Conservation (phyloP, 176 grass and related monocot species). For the Aechmea fasciata region DNA sequence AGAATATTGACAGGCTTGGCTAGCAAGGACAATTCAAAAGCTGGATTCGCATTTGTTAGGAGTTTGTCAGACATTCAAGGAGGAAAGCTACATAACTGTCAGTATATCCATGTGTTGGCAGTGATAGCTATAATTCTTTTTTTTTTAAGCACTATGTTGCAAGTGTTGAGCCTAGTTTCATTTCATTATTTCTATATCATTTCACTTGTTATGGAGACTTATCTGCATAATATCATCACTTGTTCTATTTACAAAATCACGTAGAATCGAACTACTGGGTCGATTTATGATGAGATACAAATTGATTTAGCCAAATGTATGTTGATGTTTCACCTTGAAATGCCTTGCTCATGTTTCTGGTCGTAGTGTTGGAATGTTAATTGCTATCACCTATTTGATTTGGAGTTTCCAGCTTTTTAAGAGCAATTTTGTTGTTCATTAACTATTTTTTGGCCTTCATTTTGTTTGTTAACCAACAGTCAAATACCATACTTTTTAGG, state of each 20-base stretch:
- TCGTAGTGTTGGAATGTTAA: too few species aligned
- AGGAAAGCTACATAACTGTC: constrained; percentile 87
- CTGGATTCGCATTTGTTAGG: constrained; percentile 78
- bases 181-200: background rate
- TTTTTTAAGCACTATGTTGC: background rate
- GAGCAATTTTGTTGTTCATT: background rate
- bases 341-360: too few species aligned
- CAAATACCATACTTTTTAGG: constrained; percentile 27
- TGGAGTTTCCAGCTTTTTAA: background rate
- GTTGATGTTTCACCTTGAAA: too few species aligned
- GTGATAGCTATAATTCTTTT: constrained; percentile 8
- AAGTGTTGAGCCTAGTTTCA: background rate
- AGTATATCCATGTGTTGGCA: constrained; percentile 37
- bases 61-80: constrained; percentile 78
- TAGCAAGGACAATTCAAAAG: constrained; percentile 76
- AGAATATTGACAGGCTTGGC: constrained; percentile 55
- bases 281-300: too few species aligned
- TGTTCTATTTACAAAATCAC: too few species aligned
- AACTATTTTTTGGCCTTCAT: background rate
- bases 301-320: too few species aligned
- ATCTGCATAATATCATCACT: too few species aligned
- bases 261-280: too few species aligned
- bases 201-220: too few species aligned
- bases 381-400: background rate
- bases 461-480: constrained; percentile 1